A percentile compares a stretch with the other conserved stretches of the same genome.
Conservation (phyloP, 1,139 yeast genomes). For the Geotrichum cucujoidarum region DNA sequence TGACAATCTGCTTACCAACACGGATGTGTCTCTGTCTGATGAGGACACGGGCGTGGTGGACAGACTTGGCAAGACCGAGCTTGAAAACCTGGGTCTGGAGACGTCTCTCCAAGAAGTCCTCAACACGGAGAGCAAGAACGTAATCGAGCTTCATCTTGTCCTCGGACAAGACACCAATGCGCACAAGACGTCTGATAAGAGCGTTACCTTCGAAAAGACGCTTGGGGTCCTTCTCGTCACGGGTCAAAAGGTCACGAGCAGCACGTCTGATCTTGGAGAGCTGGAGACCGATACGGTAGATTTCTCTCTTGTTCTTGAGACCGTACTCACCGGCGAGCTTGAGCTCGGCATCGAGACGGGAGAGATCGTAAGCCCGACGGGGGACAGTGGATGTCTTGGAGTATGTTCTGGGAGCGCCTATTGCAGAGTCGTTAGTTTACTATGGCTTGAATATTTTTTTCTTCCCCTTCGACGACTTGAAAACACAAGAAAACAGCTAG, state of each 20-base stretch:
- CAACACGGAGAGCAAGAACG: slow-evolving; percentile 95
- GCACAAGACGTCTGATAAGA: slow-evolving; percentile 90
- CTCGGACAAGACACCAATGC: slow-evolving; percentile 98
- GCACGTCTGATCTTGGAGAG: slow-evolving; percentile 99
- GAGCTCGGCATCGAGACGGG: slow-evolving; percentile 98
- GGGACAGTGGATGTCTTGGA: slow-evolving; percentile 99
- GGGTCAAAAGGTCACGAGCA: slow-evolving; percentile 99
- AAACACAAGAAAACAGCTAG: not conserved
- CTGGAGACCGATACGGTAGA: slow-evolving; percentile 98
- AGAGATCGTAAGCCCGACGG: slow-evolving; percentile 97
- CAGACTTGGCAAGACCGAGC: slow-evolving; percentile 98
- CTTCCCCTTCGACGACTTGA: not conserved
- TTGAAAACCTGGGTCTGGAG: slow-evolving; percentile 99
- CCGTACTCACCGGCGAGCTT: slow-evolving; percentile 99
- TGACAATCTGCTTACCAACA: slow-evolving; percentile 99
- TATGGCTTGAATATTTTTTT: too few species aligned
- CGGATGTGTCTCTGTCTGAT: slow-evolving; percentile 99
- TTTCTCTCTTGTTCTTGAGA: slow-evolving; percentile 99
- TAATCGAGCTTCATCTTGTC: slow-evolving; percentile 99
- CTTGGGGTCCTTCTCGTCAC: slow-evolving; percentile 99
- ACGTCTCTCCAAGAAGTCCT: slow-evolving; percentile 99
- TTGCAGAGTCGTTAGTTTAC: too few species aligned
- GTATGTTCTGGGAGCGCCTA: slow-evolving; percentile 80
- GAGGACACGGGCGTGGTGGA: slow-evolving; percentile 99
- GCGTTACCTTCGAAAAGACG: slow-evolving; percentile 99